phyloP scores from a whole-genome alignment of 345 rosid species.

The Salix suchowensis region DNA sequence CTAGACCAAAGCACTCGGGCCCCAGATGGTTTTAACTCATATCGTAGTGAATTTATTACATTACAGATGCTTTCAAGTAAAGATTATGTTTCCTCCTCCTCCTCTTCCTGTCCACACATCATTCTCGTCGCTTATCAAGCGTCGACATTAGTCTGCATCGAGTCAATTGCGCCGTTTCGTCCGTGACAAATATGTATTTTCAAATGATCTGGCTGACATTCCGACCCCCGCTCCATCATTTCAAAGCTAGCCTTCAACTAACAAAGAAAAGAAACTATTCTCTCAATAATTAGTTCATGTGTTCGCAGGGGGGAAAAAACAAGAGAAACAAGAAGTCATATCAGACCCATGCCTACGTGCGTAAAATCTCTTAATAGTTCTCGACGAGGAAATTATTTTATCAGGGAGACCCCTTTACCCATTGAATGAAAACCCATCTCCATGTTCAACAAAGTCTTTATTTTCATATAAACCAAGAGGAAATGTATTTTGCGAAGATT shows the following conservation, averaged over 20 bases:
- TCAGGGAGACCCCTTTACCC: neutral
- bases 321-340: neutral
- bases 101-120: neutral
- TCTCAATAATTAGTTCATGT: neutral
- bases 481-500: neutral
- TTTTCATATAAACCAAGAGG: no score
- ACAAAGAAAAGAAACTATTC: neutral
- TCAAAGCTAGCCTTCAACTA: neutral
- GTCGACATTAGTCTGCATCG: neutral
- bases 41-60: neutral
- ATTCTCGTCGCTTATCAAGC: neutral
- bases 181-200: slow-evolving; percentile 4
- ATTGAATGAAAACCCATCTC: neutral
- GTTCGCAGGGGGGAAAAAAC: no score
- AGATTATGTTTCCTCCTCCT: neutral
- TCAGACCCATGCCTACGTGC: neutral
- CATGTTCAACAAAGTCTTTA: no score
- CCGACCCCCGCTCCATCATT: neutral
- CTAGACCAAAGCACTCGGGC: neutral
- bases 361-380: neutral
- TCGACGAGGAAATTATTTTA: neutral
- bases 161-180: slow-evolving; percentile 26
- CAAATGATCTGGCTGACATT: slow-evolving; percentile 1
- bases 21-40: neutral
- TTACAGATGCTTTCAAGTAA: neutral